Conservation (phyloP, 257 asterid genomes). For the Coffea eugenioides region DNA sequence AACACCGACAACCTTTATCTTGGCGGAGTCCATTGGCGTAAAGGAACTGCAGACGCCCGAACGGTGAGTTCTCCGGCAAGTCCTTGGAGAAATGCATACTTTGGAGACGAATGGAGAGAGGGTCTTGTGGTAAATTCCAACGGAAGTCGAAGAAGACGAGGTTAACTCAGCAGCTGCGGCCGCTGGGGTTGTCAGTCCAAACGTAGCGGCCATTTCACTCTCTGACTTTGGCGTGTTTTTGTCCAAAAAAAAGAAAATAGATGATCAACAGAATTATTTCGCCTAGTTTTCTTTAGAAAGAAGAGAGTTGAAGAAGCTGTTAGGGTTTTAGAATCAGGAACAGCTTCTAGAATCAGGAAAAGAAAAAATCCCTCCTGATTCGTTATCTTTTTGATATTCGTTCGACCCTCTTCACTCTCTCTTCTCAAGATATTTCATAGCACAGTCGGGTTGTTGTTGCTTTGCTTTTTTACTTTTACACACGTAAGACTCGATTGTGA, state of each 20-base stretch:
- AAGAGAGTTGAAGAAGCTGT: neutral
- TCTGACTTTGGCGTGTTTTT: neutral
- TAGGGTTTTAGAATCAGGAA: constrained; percentile 7
- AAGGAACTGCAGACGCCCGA: constrained; percentile 52
- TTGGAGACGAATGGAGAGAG: constrained; percentile 34
- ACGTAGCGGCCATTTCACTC: constrained; percentile 32
- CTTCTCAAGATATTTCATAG: too few species aligned
- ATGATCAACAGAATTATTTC: neutral
- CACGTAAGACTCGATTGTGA: too few species aligned
- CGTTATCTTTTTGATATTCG: too few species aligned
- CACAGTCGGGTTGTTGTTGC: too few species aligned
- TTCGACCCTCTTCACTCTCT: too few species aligned
- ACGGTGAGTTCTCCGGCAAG: constrained; percentile 50
- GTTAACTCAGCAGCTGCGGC: constrained; percentile 43
- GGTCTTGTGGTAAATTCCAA: constrained; percentile 22
- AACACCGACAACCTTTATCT: constrained; percentile 92
- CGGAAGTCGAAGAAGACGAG: constrained; percentile 44
- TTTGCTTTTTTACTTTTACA: too few species aligned
- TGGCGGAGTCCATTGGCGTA: constrained; percentile 69
- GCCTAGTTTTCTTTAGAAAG: neutral
- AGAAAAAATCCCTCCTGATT: too few species aligned
- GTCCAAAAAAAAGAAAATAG: neutral
- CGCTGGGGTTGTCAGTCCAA: constrained; percentile 42
- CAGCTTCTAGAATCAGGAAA: too few species aligned
- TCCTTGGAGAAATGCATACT: constrained; percentile 38